Percentiles rank a stretch among this genome's conserved stretches.
Evolutionary conservation across 2,329 filamentous ascomycete genomes (phyloP).

Genomic region (Colletotrichum cereale): DNA sequence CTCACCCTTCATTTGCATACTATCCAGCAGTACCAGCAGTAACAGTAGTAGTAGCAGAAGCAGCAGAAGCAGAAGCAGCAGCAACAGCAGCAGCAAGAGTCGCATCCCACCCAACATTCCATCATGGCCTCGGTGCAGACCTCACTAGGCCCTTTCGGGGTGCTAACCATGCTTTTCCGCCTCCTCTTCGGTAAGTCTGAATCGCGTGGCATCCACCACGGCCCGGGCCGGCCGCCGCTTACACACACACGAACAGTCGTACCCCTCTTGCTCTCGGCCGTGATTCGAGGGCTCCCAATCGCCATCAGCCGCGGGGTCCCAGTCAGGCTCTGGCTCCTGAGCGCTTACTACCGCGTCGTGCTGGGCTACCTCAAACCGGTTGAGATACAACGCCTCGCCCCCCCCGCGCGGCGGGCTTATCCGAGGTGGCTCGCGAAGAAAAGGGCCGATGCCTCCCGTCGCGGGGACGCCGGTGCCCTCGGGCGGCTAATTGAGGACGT

Average conservation of each 20-base stretch:
- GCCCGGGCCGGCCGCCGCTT: not conserved
- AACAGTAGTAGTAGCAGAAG: no score
- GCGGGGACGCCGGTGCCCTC: not conserved
- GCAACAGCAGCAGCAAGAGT: not conserved
- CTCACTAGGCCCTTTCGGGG: not conserved
- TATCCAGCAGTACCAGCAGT: not conserved
- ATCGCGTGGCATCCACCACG: not conserved
- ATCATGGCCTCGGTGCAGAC: not conserved
- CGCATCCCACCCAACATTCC: not conserved
- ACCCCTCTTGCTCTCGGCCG: not conserved
- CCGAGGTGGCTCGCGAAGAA: slow-evolving; percentile 2
- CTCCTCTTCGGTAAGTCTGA: not conserved
- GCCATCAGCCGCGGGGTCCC: slow-evolving; percentile 7
- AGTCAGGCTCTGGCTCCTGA: not conserved
- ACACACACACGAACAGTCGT: not conserved
- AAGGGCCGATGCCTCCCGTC: not conserved
- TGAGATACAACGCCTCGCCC: slow-evolving; percentile 4
- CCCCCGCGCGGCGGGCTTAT: not conserved
- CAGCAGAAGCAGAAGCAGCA: no score
- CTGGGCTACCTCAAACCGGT: not conserved
- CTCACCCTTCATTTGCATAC: not conserved
- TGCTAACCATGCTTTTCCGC: not conserved
- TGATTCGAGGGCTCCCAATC: slow-evolving; percentile 4
- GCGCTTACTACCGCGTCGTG: not conserved
- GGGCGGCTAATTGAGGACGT: not conserved